phyloP scores from a whole-genome alignment of 345 rosid species.

The Salix udensis region DNA sequence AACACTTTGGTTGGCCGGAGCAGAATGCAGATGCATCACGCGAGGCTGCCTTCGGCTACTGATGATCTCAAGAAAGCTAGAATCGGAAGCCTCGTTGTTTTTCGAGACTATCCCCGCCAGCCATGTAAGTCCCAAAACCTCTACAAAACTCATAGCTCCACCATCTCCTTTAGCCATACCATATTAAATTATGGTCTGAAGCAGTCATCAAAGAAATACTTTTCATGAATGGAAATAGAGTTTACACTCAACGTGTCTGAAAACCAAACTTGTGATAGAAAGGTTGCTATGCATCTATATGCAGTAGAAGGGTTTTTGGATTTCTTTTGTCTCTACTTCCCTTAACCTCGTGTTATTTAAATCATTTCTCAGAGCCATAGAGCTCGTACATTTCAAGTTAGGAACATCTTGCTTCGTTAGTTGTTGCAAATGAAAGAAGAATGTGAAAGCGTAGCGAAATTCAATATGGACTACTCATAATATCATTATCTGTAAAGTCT shows the following conservation, averaged over 20 bases:
- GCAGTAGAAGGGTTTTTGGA: not conserved
- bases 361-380: not conserved
- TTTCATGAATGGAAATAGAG: not conserved
- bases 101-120: constrained; percentile 61
- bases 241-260: not conserved
- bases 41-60: constrained; percentile 91
- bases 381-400: not conserved
- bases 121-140: constrained; percentile 21
- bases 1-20: constrained; percentile 93
- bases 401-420: not conserved
- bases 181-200: no score
- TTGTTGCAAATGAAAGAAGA: not conserved
- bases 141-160: no score
- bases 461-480: not conserved
- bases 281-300: no score
- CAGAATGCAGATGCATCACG: constrained; percentile 85
- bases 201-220: not conserved
- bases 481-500: not conserved
- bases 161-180: no score
- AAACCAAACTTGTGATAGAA: no score
- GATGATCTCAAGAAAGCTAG: constrained; percentile 76
- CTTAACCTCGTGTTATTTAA: not conserved
- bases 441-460: not conserved
- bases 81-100: constrained; percentile 76
- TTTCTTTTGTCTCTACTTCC: not conserved